A percentile compares a stretch with the other conserved stretches of the same genome.
These are phyloP conservation scores for Curvularia verruculosa DNA, from an alignment of 2,329 filamentous ascomycete genomes.

Conservation along the genomic window DNA sequence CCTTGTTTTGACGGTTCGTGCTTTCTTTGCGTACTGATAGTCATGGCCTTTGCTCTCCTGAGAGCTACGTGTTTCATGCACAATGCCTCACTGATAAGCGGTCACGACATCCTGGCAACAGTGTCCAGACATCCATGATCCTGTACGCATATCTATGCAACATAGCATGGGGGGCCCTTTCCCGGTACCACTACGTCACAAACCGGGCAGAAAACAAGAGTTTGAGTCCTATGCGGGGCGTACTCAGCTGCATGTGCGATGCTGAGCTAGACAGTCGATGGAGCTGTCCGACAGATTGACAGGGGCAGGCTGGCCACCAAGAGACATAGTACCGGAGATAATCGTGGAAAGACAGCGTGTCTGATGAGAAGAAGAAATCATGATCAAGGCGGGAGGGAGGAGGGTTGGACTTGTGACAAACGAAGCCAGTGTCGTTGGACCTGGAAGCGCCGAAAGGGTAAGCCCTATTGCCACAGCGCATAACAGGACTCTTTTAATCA, in stretches of 20 bases:
- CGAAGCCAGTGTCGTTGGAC: not conserved
- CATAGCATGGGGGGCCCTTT: conserved; percentile 3
- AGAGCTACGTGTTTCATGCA: conserved; percentile 13
- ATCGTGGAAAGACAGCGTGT: not conserved
- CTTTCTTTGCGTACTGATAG: conserved; percentile 9
- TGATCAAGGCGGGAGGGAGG: not conserved
- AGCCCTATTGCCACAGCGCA: conserved; percentile 3
- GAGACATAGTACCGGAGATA: conserved; percentile 1
- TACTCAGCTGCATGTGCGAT: conserved; percentile 11
- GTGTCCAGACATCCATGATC: conserved; percentile 1
- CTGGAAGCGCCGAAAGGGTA: not conserved
- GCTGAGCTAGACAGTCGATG: not conserved
- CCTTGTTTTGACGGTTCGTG: conserved; percentile 9
- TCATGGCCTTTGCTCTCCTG: conserved; percentile 4
- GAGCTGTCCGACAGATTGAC: not conserved
- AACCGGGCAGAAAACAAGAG: not conserved
- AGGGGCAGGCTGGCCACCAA: not conserved
- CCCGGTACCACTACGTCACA: conserved; percentile 2
- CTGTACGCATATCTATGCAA: conserved; percentile 5
- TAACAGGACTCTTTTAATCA: not conserved
- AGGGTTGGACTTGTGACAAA: not conserved
- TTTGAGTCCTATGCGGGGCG: conserved; percentile 2
- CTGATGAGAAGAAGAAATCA: conserved; percentile 2
- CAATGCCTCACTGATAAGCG: not conserved
- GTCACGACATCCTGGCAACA: conserved; percentile 6